Conservation (phyloP, 768 basidiomycete genomes). For the Pulveroboletus sp. region DNA sequence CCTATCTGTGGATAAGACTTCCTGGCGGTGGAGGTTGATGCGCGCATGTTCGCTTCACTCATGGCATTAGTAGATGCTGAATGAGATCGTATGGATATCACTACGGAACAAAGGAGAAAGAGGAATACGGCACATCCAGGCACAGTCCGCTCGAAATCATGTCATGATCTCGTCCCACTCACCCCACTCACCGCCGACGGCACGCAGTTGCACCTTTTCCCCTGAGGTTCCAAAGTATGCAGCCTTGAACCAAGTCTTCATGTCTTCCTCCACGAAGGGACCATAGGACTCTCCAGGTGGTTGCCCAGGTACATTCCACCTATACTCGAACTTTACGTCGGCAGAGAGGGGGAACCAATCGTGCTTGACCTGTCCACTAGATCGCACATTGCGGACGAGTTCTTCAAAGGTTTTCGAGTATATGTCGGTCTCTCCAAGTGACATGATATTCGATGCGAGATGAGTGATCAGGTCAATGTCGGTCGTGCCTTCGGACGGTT, state of each 20-base stretch:
- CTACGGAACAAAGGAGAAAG: not conserved
- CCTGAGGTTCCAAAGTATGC: conserved; percentile 75
- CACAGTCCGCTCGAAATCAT: conserved; percentile 24
- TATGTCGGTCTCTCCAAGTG: conserved; percentile 78
- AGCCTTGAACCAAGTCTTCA: conserved; percentile 75
- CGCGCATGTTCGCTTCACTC: too few species aligned
- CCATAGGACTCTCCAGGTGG: conserved; percentile 60
- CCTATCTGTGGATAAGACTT: conserved; percentile 1
- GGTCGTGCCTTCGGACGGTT: conserved; percentile 30
- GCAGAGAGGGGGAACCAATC: conserved; percentile 76
- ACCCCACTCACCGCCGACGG: conserved; percentile 66
- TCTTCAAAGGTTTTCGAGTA: conserved; percentile 86
- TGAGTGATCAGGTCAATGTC: conserved; percentile 80
- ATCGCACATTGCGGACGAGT: conserved; percentile 69
- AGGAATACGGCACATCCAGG: not conserved
- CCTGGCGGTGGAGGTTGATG: not conserved
- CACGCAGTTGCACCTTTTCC: conserved; percentile 73
- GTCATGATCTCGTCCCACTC: conserved; percentile 63
- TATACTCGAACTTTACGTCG: conserved; percentile 75
- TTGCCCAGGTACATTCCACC: conserved; percentile 60
- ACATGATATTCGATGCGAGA: conserved; percentile 84
- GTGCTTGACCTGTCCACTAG: conserved; percentile 61
- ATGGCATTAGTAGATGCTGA: not conserved
- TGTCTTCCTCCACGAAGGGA: conserved; percentile 75
- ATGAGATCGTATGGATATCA: conserved; percentile 16